These are phyloP conservation scores for Syzygium aqueum DNA, from an alignment of 345 rosid species.

Conservation along the genomic window DNA sequence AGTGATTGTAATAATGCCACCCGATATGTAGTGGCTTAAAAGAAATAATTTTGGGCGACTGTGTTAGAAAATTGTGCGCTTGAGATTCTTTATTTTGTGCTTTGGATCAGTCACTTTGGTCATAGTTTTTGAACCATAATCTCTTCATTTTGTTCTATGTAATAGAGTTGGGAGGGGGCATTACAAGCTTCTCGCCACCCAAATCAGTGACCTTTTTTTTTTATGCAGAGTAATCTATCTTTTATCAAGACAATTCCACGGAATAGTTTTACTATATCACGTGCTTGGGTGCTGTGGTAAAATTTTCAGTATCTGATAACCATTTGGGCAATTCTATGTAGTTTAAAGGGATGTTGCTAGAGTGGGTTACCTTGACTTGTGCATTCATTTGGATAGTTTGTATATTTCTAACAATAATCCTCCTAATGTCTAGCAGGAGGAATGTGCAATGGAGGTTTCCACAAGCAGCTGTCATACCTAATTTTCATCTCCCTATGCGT, in stretches of 20 bases:
- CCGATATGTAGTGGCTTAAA: neutral
- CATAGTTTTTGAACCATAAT: neutral
- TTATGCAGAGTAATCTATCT: neutral
- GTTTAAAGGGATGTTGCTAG: neutral
- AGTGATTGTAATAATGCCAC: neutral
- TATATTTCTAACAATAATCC: neutral
- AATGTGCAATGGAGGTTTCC: slow-evolving; percentile 48
- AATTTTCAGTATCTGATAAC: neutral
- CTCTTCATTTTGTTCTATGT: neutral
- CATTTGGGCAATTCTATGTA: neutral
- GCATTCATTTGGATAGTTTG: neutral
- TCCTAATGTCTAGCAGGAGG: slow-evolving; percentile 14
- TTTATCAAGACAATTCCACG: neutral
- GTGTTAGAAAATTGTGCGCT: neutral
- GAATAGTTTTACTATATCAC: neutral
- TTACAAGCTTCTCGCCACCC: neutral
- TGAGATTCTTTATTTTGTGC: neutral
- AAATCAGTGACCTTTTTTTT: neutral
- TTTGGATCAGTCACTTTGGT: neutral
- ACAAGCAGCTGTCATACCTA: slow-evolving; percentile 57
- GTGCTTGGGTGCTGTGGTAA: accelerated
- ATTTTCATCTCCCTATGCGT: slow-evolving; percentile 85
- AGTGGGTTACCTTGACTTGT: neutral
- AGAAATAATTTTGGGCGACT: neutral
- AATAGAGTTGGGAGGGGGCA: neutral